Evolutionary conservation across 148 eudicot genomes (phyloP).

Genomic region (Hydrangea macrophylla): DNA sequence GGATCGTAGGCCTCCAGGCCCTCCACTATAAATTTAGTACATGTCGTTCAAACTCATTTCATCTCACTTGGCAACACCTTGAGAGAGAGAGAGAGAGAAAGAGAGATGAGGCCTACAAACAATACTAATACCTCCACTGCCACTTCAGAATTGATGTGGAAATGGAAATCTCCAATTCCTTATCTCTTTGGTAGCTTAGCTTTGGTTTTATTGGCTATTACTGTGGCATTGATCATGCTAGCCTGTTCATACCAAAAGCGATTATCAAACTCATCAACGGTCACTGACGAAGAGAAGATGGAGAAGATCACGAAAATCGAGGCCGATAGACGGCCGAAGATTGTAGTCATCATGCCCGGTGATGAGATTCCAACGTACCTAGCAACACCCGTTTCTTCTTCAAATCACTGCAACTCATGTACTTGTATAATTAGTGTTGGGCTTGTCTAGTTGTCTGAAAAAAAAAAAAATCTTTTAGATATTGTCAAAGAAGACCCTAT

Average conservation of each 20-base stretch:
- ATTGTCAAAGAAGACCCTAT: too few relatives aligned
- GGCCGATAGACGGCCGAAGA: too few relatives aligned
- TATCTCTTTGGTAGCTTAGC: conserved; percentile 9
- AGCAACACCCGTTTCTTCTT: conserved; percentile 13
- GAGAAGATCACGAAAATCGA: not conserved
- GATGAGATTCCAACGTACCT: conserved; percentile 17
- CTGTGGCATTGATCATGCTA: conserved; percentile 6
- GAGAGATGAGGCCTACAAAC: too few relatives aligned
- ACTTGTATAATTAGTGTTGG: too few relatives aligned
- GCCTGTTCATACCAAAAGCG: not conserved
- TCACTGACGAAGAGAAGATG: conserved; percentile 1
- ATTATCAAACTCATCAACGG: not conserved
- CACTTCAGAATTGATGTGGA: not conserved
- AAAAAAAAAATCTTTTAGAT: too few relatives aligned
- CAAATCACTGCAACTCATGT: not conserved
- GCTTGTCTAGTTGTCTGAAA: too few relatives aligned
- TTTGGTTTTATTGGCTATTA: not conserved
- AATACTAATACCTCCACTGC: too few relatives aligned
- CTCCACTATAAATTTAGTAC: too few relatives aligned
- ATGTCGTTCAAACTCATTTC: not conserved
- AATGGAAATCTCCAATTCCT: conserved; percentile 13
- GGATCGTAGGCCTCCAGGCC: too few relatives aligned
- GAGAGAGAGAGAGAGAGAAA: too few relatives aligned
- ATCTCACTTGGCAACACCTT: too few relatives aligned
- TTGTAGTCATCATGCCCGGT: conserved; percentile 24